Base-by-base conservation (phyloP, 306 rosid species). In the Oxytropis ochrocephala region DNA sequence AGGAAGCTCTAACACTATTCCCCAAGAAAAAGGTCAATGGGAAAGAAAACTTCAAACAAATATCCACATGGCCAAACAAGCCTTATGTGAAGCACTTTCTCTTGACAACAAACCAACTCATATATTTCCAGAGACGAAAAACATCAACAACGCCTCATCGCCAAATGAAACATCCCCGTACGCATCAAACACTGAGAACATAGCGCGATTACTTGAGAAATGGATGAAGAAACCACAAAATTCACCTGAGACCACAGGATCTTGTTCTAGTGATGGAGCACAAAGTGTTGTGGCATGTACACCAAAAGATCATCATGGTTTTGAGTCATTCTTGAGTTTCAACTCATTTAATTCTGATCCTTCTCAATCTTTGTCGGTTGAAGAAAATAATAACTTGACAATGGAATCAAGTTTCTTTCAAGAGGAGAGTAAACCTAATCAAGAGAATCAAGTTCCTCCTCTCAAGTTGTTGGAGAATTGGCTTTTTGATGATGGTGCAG, bases 41-140 rank as follows among this genome's bases (percentile, higher is more conserved):
- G 98, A 93, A 70, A 88, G 96, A 79, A 86, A 89, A 79, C 97
- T 93, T 61, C 98, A 93, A 60, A 93, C 98, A n/a, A 93, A 93
- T 70, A 93, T 93, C 39, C 89, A 93, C 69, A 77, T 66, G 84
- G 98, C 98, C 73, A 93, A 88, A 62, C 89, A 85, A 81, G 98
- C 96, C 60, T 83, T 93, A 4, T 82, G 90, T 62, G 93, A 88
- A 39, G 98, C 98, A 12, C 87, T 93, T 2, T 93, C 97, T 14
- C 85, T 93, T 33, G 87, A 86, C 79, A 82, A 87, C 80, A 84
- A 87, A 13, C 65, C 79, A 64, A 76, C 1, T 12, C 59, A 33
- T 5, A 10, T 36, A 61, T 69, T 52, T 8, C 54, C 64, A 3
- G 66, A 80, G 16, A 38, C 43, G 11, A 74, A 75, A 5, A 82